These are phyloP conservation scores for Epichloe uncinata DNA, from an alignment of 2,329 filamentous ascomycete species.

Conservation along the genomic window DNA sequence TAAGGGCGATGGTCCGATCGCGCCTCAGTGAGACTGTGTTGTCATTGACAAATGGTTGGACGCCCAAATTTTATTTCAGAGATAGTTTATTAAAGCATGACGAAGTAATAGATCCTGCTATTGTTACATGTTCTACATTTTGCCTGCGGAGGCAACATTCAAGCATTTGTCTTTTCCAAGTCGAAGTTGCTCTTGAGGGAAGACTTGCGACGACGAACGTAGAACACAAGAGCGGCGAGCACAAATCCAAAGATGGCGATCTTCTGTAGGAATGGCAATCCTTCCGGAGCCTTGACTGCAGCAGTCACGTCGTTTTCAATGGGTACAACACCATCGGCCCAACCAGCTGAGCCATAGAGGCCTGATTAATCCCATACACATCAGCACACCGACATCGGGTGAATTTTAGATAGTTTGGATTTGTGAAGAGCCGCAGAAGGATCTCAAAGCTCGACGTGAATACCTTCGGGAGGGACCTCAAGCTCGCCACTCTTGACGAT, in stretches of 20 bases:
- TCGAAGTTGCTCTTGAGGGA: constrained; percentile 17
- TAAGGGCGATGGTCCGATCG: not conserved
- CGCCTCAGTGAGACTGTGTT: not conserved
- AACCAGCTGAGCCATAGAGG: constrained; percentile 14
- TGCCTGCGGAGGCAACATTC: constrained; percentile 5
- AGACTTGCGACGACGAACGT: constrained; percentile 26
- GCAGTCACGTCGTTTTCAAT: constrained; percentile 4
- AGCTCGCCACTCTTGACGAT: constrained; percentile 77
- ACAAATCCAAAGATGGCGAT: constrained; percentile 36
- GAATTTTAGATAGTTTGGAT: constrained; percentile 5
- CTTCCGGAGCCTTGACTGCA: constrained; percentile 2
- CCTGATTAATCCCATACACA: constrained; percentile 18
- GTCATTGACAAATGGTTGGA: not conserved
- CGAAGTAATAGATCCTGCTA: not conserved
- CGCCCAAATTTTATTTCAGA: not conserved
- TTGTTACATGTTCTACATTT: constrained; percentile 5
- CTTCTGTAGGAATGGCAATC: constrained; percentile 32
- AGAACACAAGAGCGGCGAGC: constrained; percentile 30
- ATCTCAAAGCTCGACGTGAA: constrained; percentile 70
- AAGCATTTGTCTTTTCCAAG: constrained; percentile 33
- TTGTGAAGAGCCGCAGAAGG: constrained; percentile 9
- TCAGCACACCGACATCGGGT: constrained; percentile 22
- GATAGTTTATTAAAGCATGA: not conserved
- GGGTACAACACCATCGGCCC: constrained; percentile 8
- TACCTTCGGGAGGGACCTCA: constrained; percentile 79